Base-by-base conservation (phyloP, 2,329 filamentous ascomycete species). In the Hypomyces rosellus region DNA sequence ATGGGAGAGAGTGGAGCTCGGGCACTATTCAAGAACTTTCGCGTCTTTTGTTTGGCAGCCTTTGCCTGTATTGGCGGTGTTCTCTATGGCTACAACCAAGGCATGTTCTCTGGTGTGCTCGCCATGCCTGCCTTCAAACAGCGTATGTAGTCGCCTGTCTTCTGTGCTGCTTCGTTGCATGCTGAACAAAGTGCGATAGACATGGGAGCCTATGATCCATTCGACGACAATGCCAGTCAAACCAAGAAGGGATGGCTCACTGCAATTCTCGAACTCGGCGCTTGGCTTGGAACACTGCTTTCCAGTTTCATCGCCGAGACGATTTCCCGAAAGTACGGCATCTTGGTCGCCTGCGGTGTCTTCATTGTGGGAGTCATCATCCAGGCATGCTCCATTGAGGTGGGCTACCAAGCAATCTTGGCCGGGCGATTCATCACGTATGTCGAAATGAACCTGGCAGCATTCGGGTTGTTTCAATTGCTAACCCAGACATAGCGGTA, bases 71-170 rank as follows among this genome's bases (percentile, higher is more conserved):
- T 84, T 39, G 81, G 81, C 16, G 80, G 81, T 47, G 69, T 82
- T 2, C 67, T 82, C 1, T 81, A 87, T 63, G 84, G 86, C 16
- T 89, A 88, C 68, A 88, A 89, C 61, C 84, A 88, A 63, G 86
- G 86, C 51, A 64, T 66, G 62, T 64, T 66, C 30, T 65, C 80
- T n/a, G 85, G 86, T 20, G 80, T 90, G 7, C 64, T 82, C 8
- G 73, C 74, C 14, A 82, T 82, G 78, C 69, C 69, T 1, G 59
- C 76, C 4, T 82, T 82, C 53, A 68, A 75, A 55, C 59, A 65
- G 45, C 76, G 76, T 78, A 59, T 56, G 76, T 65, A 30, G 8
- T 30, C 7, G 20, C 20, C 20, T 20, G 20, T 20, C 20, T 20
- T 20, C 20, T 20, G 20, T 20, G 20, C 20, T 5, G 20, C 5